Evolutionary conservation across 2,329 filamentous ascomycete species (phyloP).

Genomic region (Hymenoscyphus occultus): DNA sequence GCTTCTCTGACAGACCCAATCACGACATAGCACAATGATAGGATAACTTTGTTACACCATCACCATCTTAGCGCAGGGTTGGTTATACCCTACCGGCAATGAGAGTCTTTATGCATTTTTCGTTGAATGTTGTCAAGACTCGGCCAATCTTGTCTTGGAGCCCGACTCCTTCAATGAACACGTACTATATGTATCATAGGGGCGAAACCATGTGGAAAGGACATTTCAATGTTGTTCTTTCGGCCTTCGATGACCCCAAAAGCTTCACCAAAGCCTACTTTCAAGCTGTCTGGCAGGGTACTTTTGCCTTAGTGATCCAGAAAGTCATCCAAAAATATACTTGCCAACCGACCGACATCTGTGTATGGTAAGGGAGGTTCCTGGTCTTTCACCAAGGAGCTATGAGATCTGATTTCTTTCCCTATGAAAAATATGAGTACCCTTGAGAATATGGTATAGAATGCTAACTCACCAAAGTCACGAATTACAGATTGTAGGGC

Average conservation of each 20-base stretch:
- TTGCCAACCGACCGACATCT: slow-evolving; percentile 31
- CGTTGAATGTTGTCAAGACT: not conserved
- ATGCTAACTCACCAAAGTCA: slow-evolving; percentile 29
- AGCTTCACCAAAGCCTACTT: not conserved
- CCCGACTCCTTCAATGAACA: not conserved
- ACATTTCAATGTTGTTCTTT: not conserved
- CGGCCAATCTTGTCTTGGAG: not conserved
- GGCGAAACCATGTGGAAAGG: not conserved
- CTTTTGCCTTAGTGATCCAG: slow-evolving; percentile 25
- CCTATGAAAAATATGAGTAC: slow-evolving; percentile 23
- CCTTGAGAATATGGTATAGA: not conserved
- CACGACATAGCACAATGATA: too few species aligned
- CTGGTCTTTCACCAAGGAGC: slow-evolving; percentile 16
- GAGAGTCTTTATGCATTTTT: too few species aligned
- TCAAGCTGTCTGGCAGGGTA: not conserved
- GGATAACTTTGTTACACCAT: too few species aligned
- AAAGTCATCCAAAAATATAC: slow-evolving; percentile 35
- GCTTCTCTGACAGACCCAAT: too few species aligned
- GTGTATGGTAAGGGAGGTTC: slow-evolving; percentile 21
- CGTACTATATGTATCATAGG: not conserved
- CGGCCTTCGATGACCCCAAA: not conserved
- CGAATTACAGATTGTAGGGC: slow-evolving; percentile 27
- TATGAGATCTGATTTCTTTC: slow-evolving; percentile 25
- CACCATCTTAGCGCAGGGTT: too few species aligned
- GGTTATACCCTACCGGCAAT: too few species aligned